A percentile compares a stretch with the other conserved stretches of the same genome.
phyloP scores from a whole-genome alignment of 2,329 filamentous ascomycete species.

The Thelonectria blattea region DNA sequence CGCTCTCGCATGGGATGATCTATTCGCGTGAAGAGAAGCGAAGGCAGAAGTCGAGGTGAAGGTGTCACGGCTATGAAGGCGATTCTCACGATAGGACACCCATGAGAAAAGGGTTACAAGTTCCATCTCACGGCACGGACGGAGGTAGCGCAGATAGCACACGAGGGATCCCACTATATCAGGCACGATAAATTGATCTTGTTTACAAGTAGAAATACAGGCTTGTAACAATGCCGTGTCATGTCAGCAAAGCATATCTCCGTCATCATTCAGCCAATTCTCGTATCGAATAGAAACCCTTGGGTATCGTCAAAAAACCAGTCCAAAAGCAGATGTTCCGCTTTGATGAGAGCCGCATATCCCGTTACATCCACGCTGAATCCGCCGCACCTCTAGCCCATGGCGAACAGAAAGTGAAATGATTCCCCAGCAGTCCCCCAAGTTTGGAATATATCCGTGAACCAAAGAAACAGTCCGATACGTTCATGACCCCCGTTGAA shows the following conservation, averaged over 20 bases:
- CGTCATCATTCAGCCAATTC: constrained; percentile 25
- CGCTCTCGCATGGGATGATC: constrained; percentile 51
- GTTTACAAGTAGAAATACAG: constrained; percentile 8
- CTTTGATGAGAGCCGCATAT: constrained; percentile 38
- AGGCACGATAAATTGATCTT: constrained; percentile 11
- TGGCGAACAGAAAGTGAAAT: constrained; percentile 13
- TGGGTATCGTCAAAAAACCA: constrained; percentile 44
- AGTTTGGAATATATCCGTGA: constrained; percentile 9
- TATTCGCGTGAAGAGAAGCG: constrained; percentile 46
- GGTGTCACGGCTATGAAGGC: not conserved
- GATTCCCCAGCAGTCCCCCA: constrained; percentile 16
- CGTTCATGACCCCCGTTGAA: constrained; percentile 19
- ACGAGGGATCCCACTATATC: not conserved
- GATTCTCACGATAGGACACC: too few species aligned
- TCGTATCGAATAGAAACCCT: constrained; percentile 34
- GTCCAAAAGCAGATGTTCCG: constrained; percentile 38
- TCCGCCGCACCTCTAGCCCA: constrained; percentile 16
- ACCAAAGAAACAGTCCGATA: constrained; percentile 21
- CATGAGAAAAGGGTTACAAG: not conserved
- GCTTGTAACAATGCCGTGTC: constrained; percentile 15
- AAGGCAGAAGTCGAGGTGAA: not conserved
- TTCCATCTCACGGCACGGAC: not conserved
- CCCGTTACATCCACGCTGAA: constrained; percentile 30
- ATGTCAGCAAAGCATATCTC: constrained; percentile 21
- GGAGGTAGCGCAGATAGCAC: not conserved